Conservation (phyloP, 2,329 filamentous ascomycete species). For the Fonsecaea multimorphosa region DNA sequence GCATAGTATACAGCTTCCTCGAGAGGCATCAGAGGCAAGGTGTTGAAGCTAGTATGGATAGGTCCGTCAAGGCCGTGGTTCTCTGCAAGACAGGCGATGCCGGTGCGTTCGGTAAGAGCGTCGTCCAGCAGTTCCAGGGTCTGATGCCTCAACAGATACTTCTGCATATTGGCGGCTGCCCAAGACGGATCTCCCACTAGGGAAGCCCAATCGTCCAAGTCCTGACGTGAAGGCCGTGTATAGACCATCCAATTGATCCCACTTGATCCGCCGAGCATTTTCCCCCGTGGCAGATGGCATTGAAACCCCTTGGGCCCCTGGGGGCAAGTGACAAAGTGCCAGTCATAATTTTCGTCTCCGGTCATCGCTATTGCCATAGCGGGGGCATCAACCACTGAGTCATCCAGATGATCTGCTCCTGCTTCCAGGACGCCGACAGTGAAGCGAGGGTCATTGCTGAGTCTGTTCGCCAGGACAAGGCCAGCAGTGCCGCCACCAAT, state of each 20-base stretch:
- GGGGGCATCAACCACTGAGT: slow-evolving; percentile 38
- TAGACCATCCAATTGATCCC: slow-evolving; percentile 42
- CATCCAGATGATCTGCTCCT: slow-evolving; percentile 43
- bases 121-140: slow-evolving; percentile 40
- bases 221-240: slow-evolving; percentile 37
- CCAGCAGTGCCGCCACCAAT: slow-evolving; percentile 63
- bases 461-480: slow-evolving; percentile 55
- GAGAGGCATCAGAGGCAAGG: slow-evolving; percentile 10
- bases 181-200: slow-evolving; percentile 41
- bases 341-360: slow-evolving; percentile 44
- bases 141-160: slow-evolving; percentile 39
- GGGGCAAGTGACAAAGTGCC: slow-evolving; percentile 42
- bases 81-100: slow-evolving; percentile 16
- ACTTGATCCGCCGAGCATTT: slow-evolving; percentile 43
- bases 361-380: slow-evolving; percentile 34
- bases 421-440: slow-evolving; percentile 55
- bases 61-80: slow-evolving; percentile 43
- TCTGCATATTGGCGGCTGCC: slow-evolving; percentile 39
- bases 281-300: slow-evolving; percentile 41
- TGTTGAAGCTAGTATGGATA: slow-evolving; percentile 42
- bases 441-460: slow-evolving; percentile 55
- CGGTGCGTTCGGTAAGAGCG: slow-evolving; percentile 22
- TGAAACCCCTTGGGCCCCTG: slow-evolving; percentile 39
- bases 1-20: slow-evolving; percentile 24
- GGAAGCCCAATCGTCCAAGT: slow-evolving; percentile 43